phyloP scores from a whole-genome alignment of 1,284 basidiomycete genomes.

The Heliocybe sulcata region DNA sequence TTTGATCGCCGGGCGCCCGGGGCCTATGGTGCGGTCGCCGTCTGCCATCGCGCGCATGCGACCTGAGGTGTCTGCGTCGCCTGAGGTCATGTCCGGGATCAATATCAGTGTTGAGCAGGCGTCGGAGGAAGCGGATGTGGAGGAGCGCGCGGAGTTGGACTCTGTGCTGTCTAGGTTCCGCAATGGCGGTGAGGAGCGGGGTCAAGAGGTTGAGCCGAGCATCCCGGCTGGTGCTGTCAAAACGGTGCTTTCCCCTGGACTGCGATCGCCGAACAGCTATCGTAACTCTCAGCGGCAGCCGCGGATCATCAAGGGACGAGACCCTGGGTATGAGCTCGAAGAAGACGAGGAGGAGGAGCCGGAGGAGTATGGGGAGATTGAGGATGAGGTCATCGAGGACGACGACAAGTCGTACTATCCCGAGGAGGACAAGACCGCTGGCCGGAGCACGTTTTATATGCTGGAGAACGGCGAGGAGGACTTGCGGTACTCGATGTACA shows the following conservation, averaged over 20 bases:
- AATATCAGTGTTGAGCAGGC: not conserved
- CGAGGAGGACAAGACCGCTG: conserved; percentile 14
- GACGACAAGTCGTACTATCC: conserved; percentile 16
- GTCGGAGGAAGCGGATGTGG: not conserved
- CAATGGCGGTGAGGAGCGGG: not conserved
- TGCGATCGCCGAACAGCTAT: not conserved
- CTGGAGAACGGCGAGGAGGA: conserved; percentile 16
- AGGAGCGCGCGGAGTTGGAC: not conserved
- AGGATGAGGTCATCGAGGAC: conserved; percentile 8
- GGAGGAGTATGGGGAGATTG: not conserved
- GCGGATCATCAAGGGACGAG: not conserved
- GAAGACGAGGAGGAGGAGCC: not conserved
- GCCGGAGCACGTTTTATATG: conserved; percentile 12
- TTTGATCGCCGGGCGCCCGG: not conserved
- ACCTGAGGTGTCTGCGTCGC: not conserved
- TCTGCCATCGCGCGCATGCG: not conserved
- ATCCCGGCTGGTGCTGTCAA: not conserved
- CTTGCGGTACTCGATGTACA: conserved; percentile 28
- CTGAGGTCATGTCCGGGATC: not conserved
- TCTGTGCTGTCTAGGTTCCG: not conserved
- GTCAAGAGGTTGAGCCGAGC: not conserved
- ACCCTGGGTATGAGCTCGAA: not conserved
- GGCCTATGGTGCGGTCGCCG: not conserved
- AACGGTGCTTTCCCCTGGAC: not conserved
- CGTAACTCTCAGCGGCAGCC: not conserved